Conservation (phyloP, 2,329 filamentous ascomycete genomes). For the Cladorrhinum sp. region DNA sequence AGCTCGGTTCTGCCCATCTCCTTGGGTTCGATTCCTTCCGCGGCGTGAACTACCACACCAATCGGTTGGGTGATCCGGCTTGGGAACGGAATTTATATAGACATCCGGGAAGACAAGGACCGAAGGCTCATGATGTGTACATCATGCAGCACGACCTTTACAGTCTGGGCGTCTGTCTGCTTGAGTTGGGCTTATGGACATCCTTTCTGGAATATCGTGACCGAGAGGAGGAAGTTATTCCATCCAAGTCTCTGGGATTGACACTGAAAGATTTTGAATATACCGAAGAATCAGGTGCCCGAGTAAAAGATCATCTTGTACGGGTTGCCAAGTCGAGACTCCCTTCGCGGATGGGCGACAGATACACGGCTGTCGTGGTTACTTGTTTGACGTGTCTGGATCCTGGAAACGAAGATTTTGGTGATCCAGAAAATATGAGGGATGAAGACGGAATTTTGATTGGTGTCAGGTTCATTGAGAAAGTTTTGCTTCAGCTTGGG, state of each 20-base stretch:
- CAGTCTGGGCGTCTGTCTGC: constrained; percentile 51
- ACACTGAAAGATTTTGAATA: not conserved
- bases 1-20: constrained; percentile 26
- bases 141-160: constrained; percentile 56
- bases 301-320: not conserved
- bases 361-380: not conserved
- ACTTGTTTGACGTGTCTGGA: constrained; percentile 5
- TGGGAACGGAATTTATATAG: constrained; percentile 49
- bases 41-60: constrained; percentile 32
- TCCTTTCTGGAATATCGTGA: constrained; percentile 31
- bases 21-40: constrained; percentile 46
- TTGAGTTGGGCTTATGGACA: constrained; percentile 51
- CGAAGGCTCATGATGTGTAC: constrained; percentile 38
- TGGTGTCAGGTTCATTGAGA: constrained; percentile 4
- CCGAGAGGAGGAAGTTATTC: not conserved
- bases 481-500: not conserved
- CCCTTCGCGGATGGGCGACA: not conserved
- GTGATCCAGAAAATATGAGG: not conserved
- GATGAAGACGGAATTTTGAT: constrained; percentile 1
- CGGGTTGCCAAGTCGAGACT: not conserved
- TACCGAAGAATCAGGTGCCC: not conserved
- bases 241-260: not conserved
- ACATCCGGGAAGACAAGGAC: constrained; percentile 47
- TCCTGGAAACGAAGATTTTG: not conserved
- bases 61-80: constrained; percentile 34